Percentiles rank a stretch among this genome's conserved stretches.
Evolutionary conservation across 345 rosid genomes (phyloP).

Genomic region (Punica granatum): DNA sequence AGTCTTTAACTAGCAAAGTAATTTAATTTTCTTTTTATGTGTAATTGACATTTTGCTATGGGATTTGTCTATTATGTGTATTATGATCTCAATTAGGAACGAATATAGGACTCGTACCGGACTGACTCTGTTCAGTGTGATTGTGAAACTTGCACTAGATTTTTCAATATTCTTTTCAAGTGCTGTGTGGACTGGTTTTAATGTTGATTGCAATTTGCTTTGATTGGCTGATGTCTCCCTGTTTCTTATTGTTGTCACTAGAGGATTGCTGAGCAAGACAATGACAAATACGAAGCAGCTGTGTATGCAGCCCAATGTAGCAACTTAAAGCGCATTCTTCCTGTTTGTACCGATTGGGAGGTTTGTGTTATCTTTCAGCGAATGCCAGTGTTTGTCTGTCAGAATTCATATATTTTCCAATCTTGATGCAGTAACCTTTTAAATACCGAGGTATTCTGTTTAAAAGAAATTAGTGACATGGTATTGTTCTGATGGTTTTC

Average conservation of each 20-base stretch:
- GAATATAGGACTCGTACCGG: too few species aligned
- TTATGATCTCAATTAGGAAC: not conserved
- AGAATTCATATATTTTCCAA: not conserved
- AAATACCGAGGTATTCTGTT: not conserved
- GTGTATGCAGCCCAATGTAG: slow-evolving; percentile 85
- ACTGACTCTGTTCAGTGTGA: too few species aligned
- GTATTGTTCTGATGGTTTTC: not conserved
- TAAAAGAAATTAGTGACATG: not conserved
- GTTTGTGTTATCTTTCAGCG: slow-evolving; percentile 26
- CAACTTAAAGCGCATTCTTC: slow-evolving; percentile 80
- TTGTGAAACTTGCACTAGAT: not conserved
- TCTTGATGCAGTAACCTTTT: not conserved
- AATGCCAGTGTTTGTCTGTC: not conserved
- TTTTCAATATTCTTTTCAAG: not conserved
- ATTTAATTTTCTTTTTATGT: not conserved
- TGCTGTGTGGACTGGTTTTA: not conserved
- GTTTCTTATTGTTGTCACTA: slow-evolving; percentile 20
- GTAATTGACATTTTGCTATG: not conserved
- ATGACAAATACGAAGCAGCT: slow-evolving; percentile 81
- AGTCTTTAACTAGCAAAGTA: not conserved
- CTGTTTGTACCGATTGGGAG: slow-evolving; percentile 97
- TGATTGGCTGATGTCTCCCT: slow-evolving; percentile 15
- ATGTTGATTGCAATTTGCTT: slow-evolving; percentile 5
- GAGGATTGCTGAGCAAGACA: slow-evolving; percentile 88
- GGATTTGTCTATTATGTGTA: not conserved